These are phyloP conservation scores for Emmonsia crescens DNA, from an alignment of 2,329 filamentous ascomycete species.

Conservation along the genomic window DNA sequence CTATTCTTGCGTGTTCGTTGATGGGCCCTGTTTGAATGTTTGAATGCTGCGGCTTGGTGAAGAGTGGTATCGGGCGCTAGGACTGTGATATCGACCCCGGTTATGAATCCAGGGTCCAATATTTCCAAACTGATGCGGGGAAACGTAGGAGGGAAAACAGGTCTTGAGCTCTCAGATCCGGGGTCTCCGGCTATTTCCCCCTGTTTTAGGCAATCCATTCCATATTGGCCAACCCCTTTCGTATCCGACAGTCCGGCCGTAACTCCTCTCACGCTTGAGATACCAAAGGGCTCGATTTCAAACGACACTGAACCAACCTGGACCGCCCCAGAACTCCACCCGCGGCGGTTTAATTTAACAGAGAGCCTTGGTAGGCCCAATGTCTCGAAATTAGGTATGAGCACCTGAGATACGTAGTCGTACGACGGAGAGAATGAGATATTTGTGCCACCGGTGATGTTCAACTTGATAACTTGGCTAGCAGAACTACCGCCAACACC, in stretches of 20 bases:
- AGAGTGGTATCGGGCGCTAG: conserved; percentile 25
- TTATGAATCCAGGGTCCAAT: conserved; percentile 23
- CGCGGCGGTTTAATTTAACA: conserved; percentile 36
- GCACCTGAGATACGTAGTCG: conserved; percentile 47
- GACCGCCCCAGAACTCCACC: conserved; percentile 42
- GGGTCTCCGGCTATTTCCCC: neutral
- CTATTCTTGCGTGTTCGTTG: conserved; percentile 3
- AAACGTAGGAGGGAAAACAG: conserved; percentile 15
- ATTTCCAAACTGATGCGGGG: conserved; percentile 23
- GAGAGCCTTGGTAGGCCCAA: conserved; percentile 42
- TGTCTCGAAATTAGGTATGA: conserved; percentile 41
- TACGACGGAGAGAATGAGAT: conserved; percentile 44
- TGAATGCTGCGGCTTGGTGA: neutral
- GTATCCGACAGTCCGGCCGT: neutral
- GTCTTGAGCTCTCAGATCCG: neutral
- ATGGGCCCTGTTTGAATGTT: neutral
- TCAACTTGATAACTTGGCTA: conserved; percentile 25
- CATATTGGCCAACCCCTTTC: neutral
- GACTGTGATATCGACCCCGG: conserved; percentile 28
- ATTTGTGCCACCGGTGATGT: conserved; percentile 49
- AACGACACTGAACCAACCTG: conserved; percentile 42
- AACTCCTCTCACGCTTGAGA: neutral
- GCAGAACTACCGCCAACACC: neutral
- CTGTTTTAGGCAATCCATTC: neutral
- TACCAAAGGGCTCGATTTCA: conserved; percentile 33